Evolutionary conservation across 1,284 basidiomycete genomes (phyloP).

Genomic region (Ganoderma lingzhi): DNA sequence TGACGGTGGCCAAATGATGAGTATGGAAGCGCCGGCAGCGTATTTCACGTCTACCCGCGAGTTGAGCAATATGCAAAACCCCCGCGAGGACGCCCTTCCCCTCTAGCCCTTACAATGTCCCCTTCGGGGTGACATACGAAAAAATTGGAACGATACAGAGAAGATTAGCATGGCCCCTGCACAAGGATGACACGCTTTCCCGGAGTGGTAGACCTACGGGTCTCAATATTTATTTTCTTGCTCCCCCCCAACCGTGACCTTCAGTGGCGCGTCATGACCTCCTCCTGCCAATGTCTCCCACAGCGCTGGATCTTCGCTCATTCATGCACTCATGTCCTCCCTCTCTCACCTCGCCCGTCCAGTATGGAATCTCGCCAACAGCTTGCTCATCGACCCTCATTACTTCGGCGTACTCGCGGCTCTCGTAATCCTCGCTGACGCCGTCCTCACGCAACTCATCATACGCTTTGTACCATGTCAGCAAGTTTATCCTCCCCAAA

Average conservation of each 20-base stretch:
- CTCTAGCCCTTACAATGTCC: constrained; percentile 12
- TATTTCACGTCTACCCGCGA: constrained; percentile 14
- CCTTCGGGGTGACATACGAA: constrained; percentile 34
- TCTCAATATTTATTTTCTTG: constrained; percentile 32
- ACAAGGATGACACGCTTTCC: constrained; percentile 35
- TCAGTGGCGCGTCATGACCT: not conserved
- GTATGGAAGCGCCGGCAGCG: not conserved
- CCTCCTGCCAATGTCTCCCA: not conserved
- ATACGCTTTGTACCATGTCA: constrained; percentile 83
- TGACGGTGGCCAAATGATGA: not conserved
- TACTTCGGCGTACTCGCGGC: constrained; percentile 74
- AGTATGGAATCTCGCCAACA: constrained; percentile 19
- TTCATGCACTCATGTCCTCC: constrained; percentile 18
- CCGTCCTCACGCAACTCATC: constrained; percentile 77
- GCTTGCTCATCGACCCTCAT: constrained; percentile 61
- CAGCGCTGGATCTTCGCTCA: not conserved
- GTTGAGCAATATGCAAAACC: constrained; percentile 15
- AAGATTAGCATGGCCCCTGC: constrained; percentile 35
- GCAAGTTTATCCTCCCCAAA: constrained; percentile 18
- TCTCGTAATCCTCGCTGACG: constrained; percentile 77
- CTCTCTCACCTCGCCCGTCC: constrained; percentile 11
- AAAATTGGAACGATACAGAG: constrained; percentile 34
- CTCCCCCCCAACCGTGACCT: not conserved
- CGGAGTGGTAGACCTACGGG: constrained; percentile 34
- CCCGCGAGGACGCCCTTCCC: too few relatives aligned